These are phyloP conservation scores for Sporisorium sorghi DNA, from an alignment of 1,284 basidiomycete genomes.

Conservation along the genomic window DNA sequence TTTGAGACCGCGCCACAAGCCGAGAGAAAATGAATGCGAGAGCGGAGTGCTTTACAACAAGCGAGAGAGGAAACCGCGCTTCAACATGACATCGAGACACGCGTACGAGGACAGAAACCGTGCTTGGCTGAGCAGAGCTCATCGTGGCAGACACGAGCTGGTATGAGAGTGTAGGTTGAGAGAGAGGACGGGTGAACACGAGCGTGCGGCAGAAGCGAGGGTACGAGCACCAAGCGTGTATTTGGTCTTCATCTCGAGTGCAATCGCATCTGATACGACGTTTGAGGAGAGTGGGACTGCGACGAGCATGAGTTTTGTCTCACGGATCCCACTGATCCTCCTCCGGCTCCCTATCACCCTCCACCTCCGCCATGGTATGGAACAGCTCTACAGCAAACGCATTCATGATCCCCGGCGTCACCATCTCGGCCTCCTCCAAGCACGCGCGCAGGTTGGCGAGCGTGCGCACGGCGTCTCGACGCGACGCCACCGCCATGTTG, in stretches of 20 bases:
- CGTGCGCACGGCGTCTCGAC: conserved; percentile 55
- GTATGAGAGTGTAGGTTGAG: not conserved
- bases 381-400: conserved; percentile 65
- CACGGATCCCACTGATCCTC: conserved; percentile 48
- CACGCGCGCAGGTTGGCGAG: conserved; percentile 49
- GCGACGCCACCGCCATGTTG: conserved; percentile 54
- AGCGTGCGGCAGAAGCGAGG: no score
- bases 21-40: not conserved
- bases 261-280: no score
- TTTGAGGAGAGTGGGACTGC: not conserved
- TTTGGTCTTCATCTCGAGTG: not conserved
- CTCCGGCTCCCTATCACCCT: conserved; percentile 47
- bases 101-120: no score
- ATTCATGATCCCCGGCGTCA: conserved; percentile 64
- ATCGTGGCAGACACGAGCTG: not conserved
- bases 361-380: conserved; percentile 60
- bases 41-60: no score
- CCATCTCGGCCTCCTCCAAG: conserved; percentile 55
- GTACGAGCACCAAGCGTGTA: conserved; percentile 2
- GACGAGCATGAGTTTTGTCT: not conserved
- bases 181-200: not conserved
- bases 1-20: not conserved
- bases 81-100: no score
- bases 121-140: no score
- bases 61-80: no score